Base-by-base conservation (phyloP, 2,329 filamentous ascomycete genomes). In the Pseudocercospora fijiensis region DNA sequence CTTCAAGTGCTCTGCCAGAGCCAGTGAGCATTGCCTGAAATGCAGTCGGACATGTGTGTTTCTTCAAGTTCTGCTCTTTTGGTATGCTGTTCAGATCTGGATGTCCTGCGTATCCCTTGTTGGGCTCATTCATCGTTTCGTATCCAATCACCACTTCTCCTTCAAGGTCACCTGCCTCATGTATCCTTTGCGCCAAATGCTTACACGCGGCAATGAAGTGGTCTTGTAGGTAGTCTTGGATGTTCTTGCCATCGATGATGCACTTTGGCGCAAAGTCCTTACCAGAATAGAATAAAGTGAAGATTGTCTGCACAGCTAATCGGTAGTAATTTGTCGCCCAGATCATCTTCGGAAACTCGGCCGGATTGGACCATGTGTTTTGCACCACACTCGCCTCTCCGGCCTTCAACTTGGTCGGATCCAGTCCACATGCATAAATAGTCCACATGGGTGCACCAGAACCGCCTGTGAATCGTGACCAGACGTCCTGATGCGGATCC, bases 401-500 rank as follows among this genome's bases (percentile, higher is more conserved):
- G 20, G 86, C 87, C 58, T 88, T 87, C 73, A 99, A 97, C 69
- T 85, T 88, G 76, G 89, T 84, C 0, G 95, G 95, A 74, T 99
- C 91, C 53, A 99, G 81, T 8, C 95, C 95, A 69, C 90, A 93
- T 26, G 96, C 95, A 77, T 98, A 97, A 1, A 99, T 78, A 20
- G 96, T 99, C 95, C 95, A 99, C 86, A 98, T 90, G 0, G 96
- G 95, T 4, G 95, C 95, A 30, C 95, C 95, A 26, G 94, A 98
- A 53, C 95, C 95, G 51, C 95, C 95, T 5, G 91, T 92, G 74
- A 95, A 95, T 60, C 95, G 86, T 33, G 94, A 97, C 95, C 95
- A 99, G 71, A 98, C 94, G 80, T 99, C 95, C 82, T 99, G 95
- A 77, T 99, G 95, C 20, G 96, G 94, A 72, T 99, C 96, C 92